Base-by-base conservation (phyloP, 2,329 filamentous ascomycete species). In the Colletotrichum musae region DNA sequence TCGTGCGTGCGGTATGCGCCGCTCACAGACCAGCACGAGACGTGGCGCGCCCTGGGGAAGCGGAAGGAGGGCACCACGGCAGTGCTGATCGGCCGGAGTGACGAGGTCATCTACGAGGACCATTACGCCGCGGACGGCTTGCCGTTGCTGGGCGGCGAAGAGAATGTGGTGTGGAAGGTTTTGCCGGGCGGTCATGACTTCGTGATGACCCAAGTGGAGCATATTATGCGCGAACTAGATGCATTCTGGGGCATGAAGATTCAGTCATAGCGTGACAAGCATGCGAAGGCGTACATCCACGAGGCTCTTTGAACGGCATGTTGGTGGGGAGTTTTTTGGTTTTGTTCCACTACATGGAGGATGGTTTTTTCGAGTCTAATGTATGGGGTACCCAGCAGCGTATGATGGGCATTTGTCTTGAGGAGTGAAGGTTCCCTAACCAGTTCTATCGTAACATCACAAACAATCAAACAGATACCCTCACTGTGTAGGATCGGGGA, bases 131-230 rank as follows among this genome's bases (percentile, higher is more conserved):
- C 77, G 32, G 85, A 88, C 51, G 87, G 81, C 4, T 77, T 88
- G 64, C 84, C 85, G 21, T 77, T 89, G 18, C 74, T 87, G 48
- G 87, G 86, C 15, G 87, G 88, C 10, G 76, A 78, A 57, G 81
- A 82, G 0, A 82, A 82, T 15, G 82, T 89, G 6, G 77, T 79
- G 50, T 89, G 87, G 84, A 82, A 79, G 41, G 75, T 87, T 12
- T 78, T 91, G 1, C 82, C 84, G 0, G 88, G 87, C 1, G 85
- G 83, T 1, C 89, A 91, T 73, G 88, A 91, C 71, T 91, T 91
- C 73, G 87, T 89, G 16, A 89, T 90, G 80, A 88, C 87, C n/a
- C 83, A 86, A 68, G 75, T 81, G 0, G 73, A 77, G 6, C 75
- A 80, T 43, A 84, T 87, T 12, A 73, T 89, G 67, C 74, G 77